These are phyloP conservation scores for Scedosporium minutisporum DNA, from an alignment of 2,329 filamentous ascomycete species.

Conservation along the genomic window DNA sequence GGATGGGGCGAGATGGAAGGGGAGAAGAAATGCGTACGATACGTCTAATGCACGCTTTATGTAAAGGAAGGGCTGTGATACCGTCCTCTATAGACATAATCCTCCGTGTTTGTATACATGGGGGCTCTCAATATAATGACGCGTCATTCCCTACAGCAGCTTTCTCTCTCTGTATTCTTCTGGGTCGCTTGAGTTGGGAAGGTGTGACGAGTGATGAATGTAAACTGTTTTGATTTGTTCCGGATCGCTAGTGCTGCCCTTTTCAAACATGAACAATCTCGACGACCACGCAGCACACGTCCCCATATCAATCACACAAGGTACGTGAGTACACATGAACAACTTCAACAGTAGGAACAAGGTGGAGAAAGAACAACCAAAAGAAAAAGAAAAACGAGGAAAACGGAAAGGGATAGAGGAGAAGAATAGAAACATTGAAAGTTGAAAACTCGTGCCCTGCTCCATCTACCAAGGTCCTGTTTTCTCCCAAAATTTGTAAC, in stretches of 20 bases:
- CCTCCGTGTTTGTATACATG: background rate
- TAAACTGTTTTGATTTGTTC: background rate
- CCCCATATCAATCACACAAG: background rate
- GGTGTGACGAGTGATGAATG: background rate
- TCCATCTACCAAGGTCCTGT: background rate
- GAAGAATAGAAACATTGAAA: constrained; percentile 3
- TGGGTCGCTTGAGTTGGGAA: too few relatives aligned
- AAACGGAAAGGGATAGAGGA: background rate
- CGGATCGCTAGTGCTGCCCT: background rate
- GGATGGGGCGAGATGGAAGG: background rate
- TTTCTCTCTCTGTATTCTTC: background rate
- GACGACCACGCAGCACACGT: background rate
- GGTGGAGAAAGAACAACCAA: background rate
- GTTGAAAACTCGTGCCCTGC: background rate
- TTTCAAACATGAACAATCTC: background rate
- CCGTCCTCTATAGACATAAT: background rate
- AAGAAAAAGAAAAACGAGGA: constrained; percentile 1
- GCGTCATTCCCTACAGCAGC: too few relatives aligned
- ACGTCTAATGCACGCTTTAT: background rate
- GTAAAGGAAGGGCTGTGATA: background rate
- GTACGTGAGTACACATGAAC: background rate
- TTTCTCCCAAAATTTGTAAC: background rate
- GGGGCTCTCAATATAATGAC: background rate
- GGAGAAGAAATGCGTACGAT: background rate
- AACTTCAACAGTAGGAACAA: background rate